These are phyloP conservation scores for Backusella parvicylindrica DNA, from an alignment of 192 early-diverging fungal species.

Conservation along the genomic window DNA sequence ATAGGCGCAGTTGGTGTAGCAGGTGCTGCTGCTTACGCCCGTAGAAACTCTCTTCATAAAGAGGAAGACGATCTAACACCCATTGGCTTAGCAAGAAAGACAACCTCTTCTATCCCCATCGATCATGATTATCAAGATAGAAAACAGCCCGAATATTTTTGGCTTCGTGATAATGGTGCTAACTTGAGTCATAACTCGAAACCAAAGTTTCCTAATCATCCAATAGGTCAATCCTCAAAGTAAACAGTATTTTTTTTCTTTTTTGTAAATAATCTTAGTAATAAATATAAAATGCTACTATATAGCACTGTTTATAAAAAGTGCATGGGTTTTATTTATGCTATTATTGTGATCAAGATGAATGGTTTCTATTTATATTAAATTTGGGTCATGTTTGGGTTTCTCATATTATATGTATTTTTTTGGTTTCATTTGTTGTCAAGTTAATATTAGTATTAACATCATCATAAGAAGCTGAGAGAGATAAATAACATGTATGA, in stretches of 20 bases:
- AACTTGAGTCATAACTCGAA: slow-evolving; percentile 35
- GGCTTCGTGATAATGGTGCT: slow-evolving; percentile 31
- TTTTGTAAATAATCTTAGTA: background rate
- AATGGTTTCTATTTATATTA: background rate
- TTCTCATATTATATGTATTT: no score
- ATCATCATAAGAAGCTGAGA: no score
- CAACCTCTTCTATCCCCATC: slow-evolving; percentile 2
- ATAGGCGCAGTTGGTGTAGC: slow-evolving; percentile 34
- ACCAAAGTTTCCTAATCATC: slow-evolving; percentile 10
- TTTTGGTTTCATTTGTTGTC: no score
- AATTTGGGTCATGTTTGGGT: background rate
- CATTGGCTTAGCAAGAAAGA: slow-evolving; percentile 21
- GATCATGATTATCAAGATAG: slow-evolving; percentile 16
- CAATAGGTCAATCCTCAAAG: background rate
- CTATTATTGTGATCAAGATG: no score
- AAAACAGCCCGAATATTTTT: slow-evolving; percentile 30
- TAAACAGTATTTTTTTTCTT: background rate
- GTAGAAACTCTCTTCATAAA: slow-evolving; percentile 12
- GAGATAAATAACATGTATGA: no score
- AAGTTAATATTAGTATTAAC: no score
- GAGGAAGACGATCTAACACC: slow-evolving; percentile 8
- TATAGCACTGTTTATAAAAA: background rate
- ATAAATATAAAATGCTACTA: background rate
- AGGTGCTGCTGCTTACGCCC: slow-evolving; percentile 23
- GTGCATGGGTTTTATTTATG: background rate